These are phyloP conservation scores for Saccharomycopsis sp. DNA, from an alignment of 805 yeast genomes.

Conservation along the genomic window DNA sequence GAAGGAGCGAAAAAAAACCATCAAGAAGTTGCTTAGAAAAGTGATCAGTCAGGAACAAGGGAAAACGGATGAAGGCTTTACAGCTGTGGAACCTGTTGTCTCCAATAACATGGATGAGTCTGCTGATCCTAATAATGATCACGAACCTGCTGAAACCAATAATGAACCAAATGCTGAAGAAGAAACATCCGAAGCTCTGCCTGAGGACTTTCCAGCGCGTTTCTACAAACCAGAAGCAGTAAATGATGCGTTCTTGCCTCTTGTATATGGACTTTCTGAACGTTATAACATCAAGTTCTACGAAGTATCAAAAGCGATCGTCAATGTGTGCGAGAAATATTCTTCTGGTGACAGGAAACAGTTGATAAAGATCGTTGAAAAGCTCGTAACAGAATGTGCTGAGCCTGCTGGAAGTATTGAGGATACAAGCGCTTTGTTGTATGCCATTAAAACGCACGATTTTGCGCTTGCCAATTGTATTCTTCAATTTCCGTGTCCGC, in stretches of 20 bases:
- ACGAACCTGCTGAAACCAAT: background rate
- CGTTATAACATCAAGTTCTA: background rate
- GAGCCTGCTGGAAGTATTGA: background rate
- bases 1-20: background rate
- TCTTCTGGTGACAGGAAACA: background rate
- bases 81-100: background rate
- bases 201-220: background rate
- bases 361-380: background rate
- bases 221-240: background rate
- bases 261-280: background rate
- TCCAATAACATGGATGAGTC: background rate
- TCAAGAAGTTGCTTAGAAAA: background rate
- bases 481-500: background rate
- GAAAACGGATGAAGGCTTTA: background rate
- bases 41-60: background rate
- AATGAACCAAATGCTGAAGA: too few relatives aligned
- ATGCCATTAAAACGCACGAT: background rate
- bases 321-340: background rate
- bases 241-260: background rate
- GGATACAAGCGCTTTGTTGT: background rate
- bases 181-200: too few relatives aligned
- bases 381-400: background rate
- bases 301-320: background rate
- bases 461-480: background rate
- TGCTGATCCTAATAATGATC: background rate